Percentiles rank a stretch among this genome's conserved stretches.
phyloP scores from a whole-genome alignment of 345 rosid species.

The Reutealis trisperma region DNA sequence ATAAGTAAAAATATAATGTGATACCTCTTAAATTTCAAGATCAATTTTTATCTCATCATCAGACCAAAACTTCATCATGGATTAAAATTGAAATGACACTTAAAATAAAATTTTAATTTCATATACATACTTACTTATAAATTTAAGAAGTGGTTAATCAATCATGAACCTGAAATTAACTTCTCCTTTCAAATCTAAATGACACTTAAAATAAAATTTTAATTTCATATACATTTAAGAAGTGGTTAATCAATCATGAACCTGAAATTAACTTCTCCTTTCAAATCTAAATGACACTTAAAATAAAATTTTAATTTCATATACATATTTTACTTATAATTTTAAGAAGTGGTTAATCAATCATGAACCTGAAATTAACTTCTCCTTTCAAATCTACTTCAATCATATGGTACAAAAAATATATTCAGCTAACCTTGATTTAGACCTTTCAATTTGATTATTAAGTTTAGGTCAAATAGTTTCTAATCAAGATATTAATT shows the following conservation, averaged over 20 bases:
- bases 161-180: not conserved
- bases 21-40: too few species aligned
- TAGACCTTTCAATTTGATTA: constrained; percentile 4
- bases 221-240: not conserved
- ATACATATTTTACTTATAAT: too few species aligned
- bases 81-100: too few species aligned
- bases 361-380: not conserved
- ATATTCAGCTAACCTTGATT: constrained; percentile 10
- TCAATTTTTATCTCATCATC: too few species aligned
- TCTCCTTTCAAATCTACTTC: not conserved
- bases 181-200: not conserved
- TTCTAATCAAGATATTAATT: not conserved
- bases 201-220: too few species aligned
- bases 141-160: not conserved
- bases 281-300: not conserved
- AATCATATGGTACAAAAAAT: not conserved
- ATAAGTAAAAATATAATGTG: too few species aligned
- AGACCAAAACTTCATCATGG: too few species aligned
- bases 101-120: too few species aligned
- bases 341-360: not conserved
- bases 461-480: constrained; percentile 3
- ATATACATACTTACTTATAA: too few species aligned
- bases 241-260: not conserved
- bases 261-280: not conserved
- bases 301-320: too few species aligned